Evolutionary conservation across 768 basidiomycete genomes (phyloP).

Genomic region (Cyclocybe aegerita): DNA sequence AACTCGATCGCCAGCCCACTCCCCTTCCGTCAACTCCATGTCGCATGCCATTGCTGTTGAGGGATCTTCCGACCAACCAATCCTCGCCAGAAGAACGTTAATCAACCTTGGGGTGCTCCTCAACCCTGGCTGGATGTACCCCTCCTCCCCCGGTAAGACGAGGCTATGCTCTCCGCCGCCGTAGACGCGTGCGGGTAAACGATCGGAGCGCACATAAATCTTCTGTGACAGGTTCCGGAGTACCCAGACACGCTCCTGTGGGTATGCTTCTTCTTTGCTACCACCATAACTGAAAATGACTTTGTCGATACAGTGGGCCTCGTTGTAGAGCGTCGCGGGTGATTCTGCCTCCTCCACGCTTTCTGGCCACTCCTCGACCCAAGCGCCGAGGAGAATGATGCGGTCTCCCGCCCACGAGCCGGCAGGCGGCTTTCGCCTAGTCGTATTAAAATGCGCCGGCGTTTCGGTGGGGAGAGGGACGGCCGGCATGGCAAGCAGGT

Average conservation of each 20-base stretch:
- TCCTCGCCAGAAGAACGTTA: background rate
- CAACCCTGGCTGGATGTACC: background rate
- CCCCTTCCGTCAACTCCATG: background rate
- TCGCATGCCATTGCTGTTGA: background rate
- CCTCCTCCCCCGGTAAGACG: too few relatives aligned
- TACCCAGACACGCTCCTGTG: constrained; percentile 2
- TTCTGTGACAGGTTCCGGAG: constrained; percentile 6
- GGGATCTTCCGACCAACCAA: constrained; percentile 2
- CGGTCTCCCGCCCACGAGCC: constrained; percentile 20
- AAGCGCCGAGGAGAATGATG: constrained; percentile 19
- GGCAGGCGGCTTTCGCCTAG: background rate
- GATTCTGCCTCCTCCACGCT: background rate
- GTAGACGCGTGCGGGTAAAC: too few relatives aligned
- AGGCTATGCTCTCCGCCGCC: too few relatives aligned
- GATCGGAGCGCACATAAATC: constrained; percentile 2
- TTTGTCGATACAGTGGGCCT: background rate
- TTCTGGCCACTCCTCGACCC: constrained; percentile 9
- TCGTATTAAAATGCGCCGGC: background rate
- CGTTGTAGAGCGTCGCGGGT: background rate
- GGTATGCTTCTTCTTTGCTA: background rate
- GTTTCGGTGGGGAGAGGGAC: too few relatives aligned
- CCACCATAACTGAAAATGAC: background rate
- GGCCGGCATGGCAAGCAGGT: too few relatives aligned
- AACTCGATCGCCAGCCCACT: constrained; percentile 3
- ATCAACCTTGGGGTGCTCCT: background rate